Evolutionary conservation across 2,329 filamentous ascomycete species (phyloP).

Genomic region (Blastomyces parvus): DNA sequence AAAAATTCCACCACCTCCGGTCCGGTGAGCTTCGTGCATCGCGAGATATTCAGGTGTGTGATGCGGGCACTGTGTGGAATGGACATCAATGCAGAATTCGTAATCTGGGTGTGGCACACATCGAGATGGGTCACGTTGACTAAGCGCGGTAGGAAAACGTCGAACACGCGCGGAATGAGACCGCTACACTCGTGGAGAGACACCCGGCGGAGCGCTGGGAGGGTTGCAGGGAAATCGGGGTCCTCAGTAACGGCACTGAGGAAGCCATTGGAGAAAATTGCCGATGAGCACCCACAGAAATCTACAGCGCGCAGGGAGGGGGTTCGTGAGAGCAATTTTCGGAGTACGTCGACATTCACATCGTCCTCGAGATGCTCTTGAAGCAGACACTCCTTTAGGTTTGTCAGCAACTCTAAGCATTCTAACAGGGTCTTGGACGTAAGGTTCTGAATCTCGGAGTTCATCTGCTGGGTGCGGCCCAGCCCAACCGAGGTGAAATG

Average conservation of each 20-base stretch:
- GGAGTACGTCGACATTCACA: conserved; percentile 56
- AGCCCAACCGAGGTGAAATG: conserved; percentile 74
- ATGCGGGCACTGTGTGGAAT: conserved; percentile 63
- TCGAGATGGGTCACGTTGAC: conserved; percentile 64
- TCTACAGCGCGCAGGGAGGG: conserved; percentile 59
- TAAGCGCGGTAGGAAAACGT: conserved; percentile 61
- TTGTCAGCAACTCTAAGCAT: conserved; percentile 62
- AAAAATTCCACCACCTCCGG: conserved; percentile 61
- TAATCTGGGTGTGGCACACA: conserved; percentile 67
- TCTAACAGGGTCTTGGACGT: conserved; percentile 62
- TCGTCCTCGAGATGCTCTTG: conserved; percentile 77
- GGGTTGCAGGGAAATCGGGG: conserved; percentile 41
- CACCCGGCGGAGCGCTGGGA: conserved; percentile 54
- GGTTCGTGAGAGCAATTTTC: conserved; percentile 60
- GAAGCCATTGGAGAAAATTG: conserved; percentile 58
- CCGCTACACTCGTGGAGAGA: conserved; percentile 72
- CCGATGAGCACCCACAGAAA: conserved; percentile 65
- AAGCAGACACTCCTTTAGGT: conserved; percentile 65
- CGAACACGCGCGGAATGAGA: conserved; percentile 57
- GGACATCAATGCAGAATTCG: conserved; percentile 57
- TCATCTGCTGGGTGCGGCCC: conserved; percentile 65
- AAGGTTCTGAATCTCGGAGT: conserved; percentile 63
- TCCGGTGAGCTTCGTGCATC: conserved; percentile 61
- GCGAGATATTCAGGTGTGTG: conserved; percentile 68
- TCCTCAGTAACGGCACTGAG: conserved; percentile 42